These are phyloP conservation scores for Aureoboletus auriporus DNA, from an alignment of 768 basidiomycete species.

Conservation along the genomic window DNA sequence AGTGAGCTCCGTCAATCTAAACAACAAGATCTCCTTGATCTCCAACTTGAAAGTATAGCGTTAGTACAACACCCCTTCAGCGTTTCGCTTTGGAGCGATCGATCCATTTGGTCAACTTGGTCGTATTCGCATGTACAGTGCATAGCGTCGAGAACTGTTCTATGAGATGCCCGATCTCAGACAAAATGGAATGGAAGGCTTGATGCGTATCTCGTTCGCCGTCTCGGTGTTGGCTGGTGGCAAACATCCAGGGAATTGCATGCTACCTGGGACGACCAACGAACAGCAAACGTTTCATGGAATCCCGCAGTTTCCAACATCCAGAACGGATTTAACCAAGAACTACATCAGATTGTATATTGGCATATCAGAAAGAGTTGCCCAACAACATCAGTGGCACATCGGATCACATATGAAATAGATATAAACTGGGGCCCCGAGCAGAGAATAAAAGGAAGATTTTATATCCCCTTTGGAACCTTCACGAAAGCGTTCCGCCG, in stretches of 20 bases:
- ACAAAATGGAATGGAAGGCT: no score
- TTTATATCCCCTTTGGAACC: no score
- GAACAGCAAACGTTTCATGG: constrained; percentile 33
- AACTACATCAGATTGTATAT: no score
- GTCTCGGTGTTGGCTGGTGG: constrained; percentile 33
- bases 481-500: no score
- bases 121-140: constrained; percentile 30
- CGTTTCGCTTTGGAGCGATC: constrained; percentile 16
- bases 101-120: constrained; percentile 25
- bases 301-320: no score
- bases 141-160: constrained; percentile 35
- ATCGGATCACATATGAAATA: no score
- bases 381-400: no score
- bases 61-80: constrained; percentile 24
- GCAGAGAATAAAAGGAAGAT: no score
- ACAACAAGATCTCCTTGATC: constrained; percentile 39
- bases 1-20: constrained; percentile 51
- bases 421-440: no score
- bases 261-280: constrained; percentile 18
- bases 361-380: no score
- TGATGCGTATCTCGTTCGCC: constrained; percentile 29
- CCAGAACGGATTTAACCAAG: no score
- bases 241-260: constrained; percentile 27
- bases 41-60: no score
- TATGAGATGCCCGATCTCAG: constrained; percentile 9